Percentiles rank a stretch among this genome's conserved stretches.
phyloP scores from a whole-genome alignment of 2,329 filamentous ascomycete genomes.

The Scorias spongiosa region DNA sequence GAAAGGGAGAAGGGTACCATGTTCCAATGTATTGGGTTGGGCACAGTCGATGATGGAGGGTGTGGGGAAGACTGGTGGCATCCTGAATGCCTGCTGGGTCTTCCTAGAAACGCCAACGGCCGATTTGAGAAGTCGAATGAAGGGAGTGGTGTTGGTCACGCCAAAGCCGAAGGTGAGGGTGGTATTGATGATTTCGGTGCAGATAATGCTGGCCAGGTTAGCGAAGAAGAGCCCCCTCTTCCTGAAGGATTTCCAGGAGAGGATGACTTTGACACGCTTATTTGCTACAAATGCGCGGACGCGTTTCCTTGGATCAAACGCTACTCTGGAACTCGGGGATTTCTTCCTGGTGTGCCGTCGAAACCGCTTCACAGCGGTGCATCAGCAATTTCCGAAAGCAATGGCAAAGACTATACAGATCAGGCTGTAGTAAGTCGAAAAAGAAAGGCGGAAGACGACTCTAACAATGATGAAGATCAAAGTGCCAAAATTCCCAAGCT shows the following conservation, averaged over 20 bases:
- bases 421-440: constrained; percentile 17
- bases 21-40: constrained; percentile 89
- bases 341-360: constrained; percentile 55
- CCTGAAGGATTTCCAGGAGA: constrained; percentile 80
- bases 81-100: constrained; percentile 74
- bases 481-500: constrained; percentile 15
- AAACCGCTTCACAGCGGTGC: neutral
- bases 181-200: constrained; percentile 16
- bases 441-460: constrained; percentile 31
- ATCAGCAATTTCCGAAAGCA: neutral
- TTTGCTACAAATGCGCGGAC: constrained; percentile 89
- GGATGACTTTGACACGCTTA: constrained; percentile 74
- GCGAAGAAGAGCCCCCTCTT: constrained; percentile 40
- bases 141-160: constrained; percentile 6
- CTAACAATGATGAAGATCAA: constrained; percentile 8
- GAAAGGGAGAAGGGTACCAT: constrained; percentile 88
- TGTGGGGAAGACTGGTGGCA: constrained; percentile 99
- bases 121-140: constrained; percentile 10
- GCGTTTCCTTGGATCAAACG: constrained; percentile 81
- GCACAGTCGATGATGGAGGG: constrained; percentile 63
- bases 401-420: neutral
- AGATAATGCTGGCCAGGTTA: constrained; percentile 12
- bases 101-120: constrained; percentile 50
- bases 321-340: constrained; percentile 68
- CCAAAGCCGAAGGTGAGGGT: constrained; percentile 15